These are phyloP conservation scores for Leavenworthia alabamica DNA, from an alignment of 345 rosid species.

Conservation along the genomic window DNA sequence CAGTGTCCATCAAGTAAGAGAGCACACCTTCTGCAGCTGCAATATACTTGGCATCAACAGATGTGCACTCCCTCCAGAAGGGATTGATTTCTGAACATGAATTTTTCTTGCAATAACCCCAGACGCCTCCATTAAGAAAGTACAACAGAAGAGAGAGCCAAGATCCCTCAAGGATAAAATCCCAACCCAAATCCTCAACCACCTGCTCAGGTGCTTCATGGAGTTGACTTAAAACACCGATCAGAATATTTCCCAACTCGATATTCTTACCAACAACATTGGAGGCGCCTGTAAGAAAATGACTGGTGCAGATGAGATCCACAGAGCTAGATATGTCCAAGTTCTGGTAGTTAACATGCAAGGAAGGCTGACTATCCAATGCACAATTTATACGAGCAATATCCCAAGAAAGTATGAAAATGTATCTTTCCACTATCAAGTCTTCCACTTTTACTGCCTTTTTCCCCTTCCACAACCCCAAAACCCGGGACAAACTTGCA, in stretches of 20 bases:
- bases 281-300: conserved; percentile 41
- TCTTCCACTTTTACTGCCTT: conserved; percentile 65
- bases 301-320: conserved; percentile 52
- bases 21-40: conserved; percentile 50
- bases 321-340: conserved; percentile 43
- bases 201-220: conserved; percentile 36
- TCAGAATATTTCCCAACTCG: conserved; percentile 38
- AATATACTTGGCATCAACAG: conserved; percentile 40
- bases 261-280: conserved; percentile 37
- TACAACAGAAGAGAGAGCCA: conserved; percentile 74
- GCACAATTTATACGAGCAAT: conserved; percentile 38
- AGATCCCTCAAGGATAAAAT: conserved; percentile 65
- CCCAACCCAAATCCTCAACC: conserved; percentile 67
- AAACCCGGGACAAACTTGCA: conserved; percentile 51
- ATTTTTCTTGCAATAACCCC: conserved; percentile 42
- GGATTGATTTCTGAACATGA: conserved; percentile 41
- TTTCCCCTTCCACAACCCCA: conserved; percentile 76
- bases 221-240: conserved; percentile 45
- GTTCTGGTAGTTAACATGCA: conserved; percentile 35
- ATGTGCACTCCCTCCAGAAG: conserved; percentile 42
- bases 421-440: conserved; percentile 79
- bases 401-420: conserved; percentile 81
- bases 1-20: conserved; percentile 49
- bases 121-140: conserved; percentile 55
- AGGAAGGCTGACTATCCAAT: conserved; percentile 35